phyloP scores from a whole-genome alignment of 805 yeast species.

The Candida xyloterini region DNA sequence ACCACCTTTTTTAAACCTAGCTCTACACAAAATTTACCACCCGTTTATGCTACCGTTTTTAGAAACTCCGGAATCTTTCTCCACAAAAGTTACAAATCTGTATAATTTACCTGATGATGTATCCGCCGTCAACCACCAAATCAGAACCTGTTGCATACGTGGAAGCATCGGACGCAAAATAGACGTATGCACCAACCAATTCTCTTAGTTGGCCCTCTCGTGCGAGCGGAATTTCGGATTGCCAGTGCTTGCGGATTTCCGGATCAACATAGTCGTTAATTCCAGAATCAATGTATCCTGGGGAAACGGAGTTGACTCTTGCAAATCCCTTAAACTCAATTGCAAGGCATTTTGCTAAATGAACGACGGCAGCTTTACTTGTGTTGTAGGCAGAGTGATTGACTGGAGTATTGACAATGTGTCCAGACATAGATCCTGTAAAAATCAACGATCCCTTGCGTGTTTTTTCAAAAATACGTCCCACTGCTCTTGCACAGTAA shows the following conservation, averaged over 20 bases:
- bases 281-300: conserved; percentile 34
- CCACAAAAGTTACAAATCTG: not conserved
- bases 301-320: conserved; percentile 36
- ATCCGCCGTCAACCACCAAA: conserved; percentile 49
- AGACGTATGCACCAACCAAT: conserved; percentile 49
- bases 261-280: conserved; percentile 32
- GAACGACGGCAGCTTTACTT: conserved; percentile 49
- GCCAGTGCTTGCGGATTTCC: conserved; percentile 30
- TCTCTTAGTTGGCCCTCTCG: conserved; percentile 48
- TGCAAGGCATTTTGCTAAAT: conserved; percentile 45
- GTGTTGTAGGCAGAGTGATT: conserved; percentile 49
- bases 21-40: not conserved
- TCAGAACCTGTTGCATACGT: conserved; percentile 51
- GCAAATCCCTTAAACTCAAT: conserved; percentile 51
- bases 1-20: not conserved
- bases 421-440: conserved; percentile 57
- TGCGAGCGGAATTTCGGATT: conserved; percentile 40
- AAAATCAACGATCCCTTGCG: conserved; percentile 49
- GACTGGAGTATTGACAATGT: conserved; percentile 51
- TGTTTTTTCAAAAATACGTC: conserved; percentile 43
- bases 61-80: conserved; percentile 1
- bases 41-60: conserved; percentile 1
- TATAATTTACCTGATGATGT: conserved; percentile 27
- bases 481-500: conserved; percentile 49
- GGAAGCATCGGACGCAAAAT: conserved; percentile 53